Conservation (phyloP, 768 basidiomycete genomes). For the Pholiota molesta region DNA sequence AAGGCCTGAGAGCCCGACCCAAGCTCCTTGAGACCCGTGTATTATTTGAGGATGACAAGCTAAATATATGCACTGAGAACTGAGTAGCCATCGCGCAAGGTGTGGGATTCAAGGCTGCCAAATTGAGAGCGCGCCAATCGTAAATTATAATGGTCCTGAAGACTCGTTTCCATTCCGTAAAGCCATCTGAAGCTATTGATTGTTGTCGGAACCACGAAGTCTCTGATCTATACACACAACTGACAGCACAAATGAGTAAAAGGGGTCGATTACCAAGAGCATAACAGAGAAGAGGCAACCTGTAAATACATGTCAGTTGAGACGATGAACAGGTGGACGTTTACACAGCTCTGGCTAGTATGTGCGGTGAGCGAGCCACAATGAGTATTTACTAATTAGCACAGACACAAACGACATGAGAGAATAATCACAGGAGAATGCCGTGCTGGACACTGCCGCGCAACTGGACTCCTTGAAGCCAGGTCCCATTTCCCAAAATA, state of each 20-base stretch:
- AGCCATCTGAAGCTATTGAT: neutral
- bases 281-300: neutral
- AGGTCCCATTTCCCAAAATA: neutral
- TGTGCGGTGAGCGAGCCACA: too few species aligned
- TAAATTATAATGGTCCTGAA: neutral
- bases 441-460: neutral
- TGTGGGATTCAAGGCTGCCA: neutral
- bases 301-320: neutral
- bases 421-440: neutral
- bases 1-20: neutral
- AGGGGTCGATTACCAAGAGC: neutral
- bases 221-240: neutral
- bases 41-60: neutral
- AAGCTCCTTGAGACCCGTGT: neutral
- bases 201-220: neutral
- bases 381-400: too few species aligned
- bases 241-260: neutral
- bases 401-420: neutral
- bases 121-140: neutral
- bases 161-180: neutral
- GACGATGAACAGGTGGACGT: neutral
- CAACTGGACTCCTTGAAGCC: neutral
- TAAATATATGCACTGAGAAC: neutral
- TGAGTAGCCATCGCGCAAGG: neutral
- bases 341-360: neutral